Conservation (phyloP, 1,284 basidiomycete species). For the Peniophora sp. region DNA sequence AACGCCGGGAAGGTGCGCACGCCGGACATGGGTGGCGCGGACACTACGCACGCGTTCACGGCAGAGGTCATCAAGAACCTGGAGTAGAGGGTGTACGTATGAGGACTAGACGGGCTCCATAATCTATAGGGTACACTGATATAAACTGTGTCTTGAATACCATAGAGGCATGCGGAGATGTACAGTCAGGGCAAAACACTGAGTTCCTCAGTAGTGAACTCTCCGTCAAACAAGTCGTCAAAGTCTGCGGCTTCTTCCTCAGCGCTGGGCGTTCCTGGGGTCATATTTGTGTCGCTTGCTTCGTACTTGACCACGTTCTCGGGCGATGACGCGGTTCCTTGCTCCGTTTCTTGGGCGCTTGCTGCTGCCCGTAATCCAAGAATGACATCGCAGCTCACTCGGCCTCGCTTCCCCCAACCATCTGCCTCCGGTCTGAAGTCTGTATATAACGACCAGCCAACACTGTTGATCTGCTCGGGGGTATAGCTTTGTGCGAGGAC, state of each 20-base stretch:
- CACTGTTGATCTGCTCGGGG: slow-evolving; percentile 57
- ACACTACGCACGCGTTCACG: slow-evolving; percentile 91
- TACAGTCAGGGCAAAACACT: too few relatives aligned
- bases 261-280: too few relatives aligned
- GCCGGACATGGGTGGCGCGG: slow-evolving; percentile 89
- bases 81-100: slow-evolving; percentile 10
- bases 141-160: not conserved
- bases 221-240: too few relatives aligned
- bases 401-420: slow-evolving; percentile 69
- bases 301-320: too few relatives aligned
- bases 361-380: slow-evolving; percentile 21
- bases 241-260: too few relatives aligned
- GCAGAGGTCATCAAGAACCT: slow-evolving; percentile 79
- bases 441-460: slow-evolving; percentile 69
- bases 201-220: too few relatives aligned
- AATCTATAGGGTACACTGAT: not conserved
- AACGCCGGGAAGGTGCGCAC: slow-evolving; percentile 86
- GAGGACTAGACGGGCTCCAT: too few relatives aligned
- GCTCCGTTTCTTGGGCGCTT: not conserved
- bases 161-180: not conserved
- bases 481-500: slow-evolving; percentile 67
- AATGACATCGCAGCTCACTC: slow-evolving; percentile 56
- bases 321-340: not conserved
- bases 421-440: slow-evolving; percentile 67
- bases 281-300: too few relatives aligned